phyloP scores from a whole-genome alignment of 208 protist genomes.

The Crithidia bombi region DNA sequence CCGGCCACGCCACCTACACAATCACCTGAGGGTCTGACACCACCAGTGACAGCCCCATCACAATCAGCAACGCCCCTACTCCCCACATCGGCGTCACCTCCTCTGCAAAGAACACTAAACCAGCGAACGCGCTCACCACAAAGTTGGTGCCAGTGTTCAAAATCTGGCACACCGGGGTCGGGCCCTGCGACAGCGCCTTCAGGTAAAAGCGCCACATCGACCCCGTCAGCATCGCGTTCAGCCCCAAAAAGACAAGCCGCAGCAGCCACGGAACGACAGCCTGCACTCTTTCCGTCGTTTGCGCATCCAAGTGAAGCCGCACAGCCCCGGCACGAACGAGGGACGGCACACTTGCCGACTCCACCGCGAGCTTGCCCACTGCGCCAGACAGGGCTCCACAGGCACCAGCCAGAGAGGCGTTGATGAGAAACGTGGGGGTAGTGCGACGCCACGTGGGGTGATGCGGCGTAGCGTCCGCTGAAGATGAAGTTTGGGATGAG shows the following conservation, averaged over 20 bases:
- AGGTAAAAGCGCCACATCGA: conserved; percentile 90
- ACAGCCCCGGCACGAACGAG: conserved; percentile 20
- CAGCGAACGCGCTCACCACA: conserved; percentile 72
- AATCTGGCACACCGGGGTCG: conserved; percentile 86
- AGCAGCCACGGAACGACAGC: conserved; percentile 38
- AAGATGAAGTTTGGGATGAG: not conserved
- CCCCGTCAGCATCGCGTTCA: conserved; percentile 71
- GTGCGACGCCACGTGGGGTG: not conserved
- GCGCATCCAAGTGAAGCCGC: conserved; percentile 14
- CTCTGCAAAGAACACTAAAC: conserved; percentile 76
- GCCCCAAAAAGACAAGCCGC: conserved; percentile 49
- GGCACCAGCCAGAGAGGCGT: conserved; percentile 68
- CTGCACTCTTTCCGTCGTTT: conserved; percentile 24
- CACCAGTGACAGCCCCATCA: conserved; percentile 67
- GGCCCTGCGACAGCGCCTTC: conserved; percentile 76
- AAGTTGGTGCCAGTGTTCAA: conserved; percentile 88
- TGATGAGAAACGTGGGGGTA: conserved; percentile 53
- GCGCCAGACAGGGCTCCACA: conserved; percentile 76
- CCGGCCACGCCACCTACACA: conserved; percentile 7
- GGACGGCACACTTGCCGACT: conserved; percentile 28
- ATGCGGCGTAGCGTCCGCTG: conserved; percentile 6
- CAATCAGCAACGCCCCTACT: conserved; percentile 63
- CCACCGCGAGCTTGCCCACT: conserved; percentile 77
- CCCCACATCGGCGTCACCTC: conserved; percentile 72
- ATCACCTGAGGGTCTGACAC: conserved; percentile 63